Evolutionary conservation across 2,329 filamentous ascomycete genomes (phyloP), one percentile per base, ranked within the genome.

Genomic region (Fusarium musae): DNA sequence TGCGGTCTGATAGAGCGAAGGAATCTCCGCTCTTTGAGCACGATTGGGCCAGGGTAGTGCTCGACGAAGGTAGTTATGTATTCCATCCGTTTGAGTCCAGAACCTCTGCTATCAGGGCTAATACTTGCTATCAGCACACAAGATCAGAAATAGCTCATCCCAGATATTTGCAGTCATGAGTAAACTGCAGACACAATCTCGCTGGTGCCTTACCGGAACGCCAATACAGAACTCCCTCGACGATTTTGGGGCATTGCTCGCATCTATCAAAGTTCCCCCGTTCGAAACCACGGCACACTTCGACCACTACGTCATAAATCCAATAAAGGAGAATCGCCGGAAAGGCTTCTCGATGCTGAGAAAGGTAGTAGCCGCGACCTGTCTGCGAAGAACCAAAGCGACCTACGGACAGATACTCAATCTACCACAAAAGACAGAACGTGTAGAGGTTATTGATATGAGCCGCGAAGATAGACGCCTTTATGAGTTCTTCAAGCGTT

Each of bases 201-300:
- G 57, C 4, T 66, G 57, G 57, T 62, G 63, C 26, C 42, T 66
- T n/a, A 66, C 63, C 1, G 63, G 49, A 19, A 66, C 57, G 5
- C 63, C 63, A 16, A 66, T 62, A 28, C 57, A 61, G 15, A 61
- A 66, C 28, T 61, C 19, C 4, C 56, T 66, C 3, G 63, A 66
- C 13, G 43, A 66, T 30, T 50, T 56, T n/a, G 57, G 63, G 9
- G n/a, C 63, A 8, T 43, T 66, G 4, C 17, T 66, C 2, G 32
- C 28, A 1, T 53, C 63, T 4, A 6, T 66, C 3, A n/a, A 34
- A 10, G 34, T 56, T 6, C 57, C 43, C 19, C 9, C 23, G 2
- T 49, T 58, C 6, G 15, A 13, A 2, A 30, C 32, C 4, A 49
- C n/a, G 19, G 12, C 6, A 1, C 5, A n/a, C 0, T 59, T 59